These are phyloP conservation scores for Tylopilus sp. DNA, from an alignment of 1,284 basidiomycete species.

Conservation along the genomic window DNA sequence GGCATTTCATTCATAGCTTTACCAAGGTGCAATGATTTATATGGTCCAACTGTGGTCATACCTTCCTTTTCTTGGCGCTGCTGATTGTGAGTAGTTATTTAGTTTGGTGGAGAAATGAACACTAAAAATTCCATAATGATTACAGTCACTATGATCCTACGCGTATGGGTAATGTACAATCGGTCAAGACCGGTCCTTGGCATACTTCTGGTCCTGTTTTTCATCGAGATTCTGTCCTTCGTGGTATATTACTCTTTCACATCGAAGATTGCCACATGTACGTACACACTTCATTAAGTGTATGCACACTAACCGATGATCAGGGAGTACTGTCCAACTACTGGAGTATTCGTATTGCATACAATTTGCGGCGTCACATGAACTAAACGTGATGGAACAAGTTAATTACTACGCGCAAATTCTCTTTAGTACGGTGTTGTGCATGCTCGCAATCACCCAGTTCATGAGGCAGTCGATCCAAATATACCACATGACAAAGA, in stretches of 20 bases:
- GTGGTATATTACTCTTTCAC: not conserved
- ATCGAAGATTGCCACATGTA: not conserved
- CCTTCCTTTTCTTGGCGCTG: not conserved
- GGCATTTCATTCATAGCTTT: too few relatives aligned
- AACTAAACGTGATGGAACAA: not conserved
- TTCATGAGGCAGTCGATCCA: conserved; percentile 1
- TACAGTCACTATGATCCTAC: conserved; percentile 20
- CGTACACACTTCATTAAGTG: not conserved
- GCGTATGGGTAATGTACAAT: conserved; percentile 23
- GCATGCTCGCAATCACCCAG: conserved; percentile 7
- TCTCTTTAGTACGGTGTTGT: conserved; percentile 10
- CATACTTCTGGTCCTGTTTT: conserved; percentile 5
- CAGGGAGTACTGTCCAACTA: not conserved
- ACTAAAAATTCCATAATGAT: not conserved
- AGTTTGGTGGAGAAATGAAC: not conserved
- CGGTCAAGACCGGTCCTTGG: conserved; percentile 6
- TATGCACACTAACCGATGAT: not conserved
- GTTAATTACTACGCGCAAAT: not conserved
- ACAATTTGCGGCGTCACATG: too few relatives aligned
- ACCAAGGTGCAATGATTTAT: not conserved
- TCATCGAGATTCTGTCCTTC: not conserved
- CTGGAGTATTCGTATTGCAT: not conserved
- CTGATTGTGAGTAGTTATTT: not conserved
- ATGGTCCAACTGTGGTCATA: not conserved
- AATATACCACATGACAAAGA: conserved; percentile 10